Conservation (phyloP, 2,329 filamentous ascomycete genomes). For the Aspergillus proliferans region DNA sequence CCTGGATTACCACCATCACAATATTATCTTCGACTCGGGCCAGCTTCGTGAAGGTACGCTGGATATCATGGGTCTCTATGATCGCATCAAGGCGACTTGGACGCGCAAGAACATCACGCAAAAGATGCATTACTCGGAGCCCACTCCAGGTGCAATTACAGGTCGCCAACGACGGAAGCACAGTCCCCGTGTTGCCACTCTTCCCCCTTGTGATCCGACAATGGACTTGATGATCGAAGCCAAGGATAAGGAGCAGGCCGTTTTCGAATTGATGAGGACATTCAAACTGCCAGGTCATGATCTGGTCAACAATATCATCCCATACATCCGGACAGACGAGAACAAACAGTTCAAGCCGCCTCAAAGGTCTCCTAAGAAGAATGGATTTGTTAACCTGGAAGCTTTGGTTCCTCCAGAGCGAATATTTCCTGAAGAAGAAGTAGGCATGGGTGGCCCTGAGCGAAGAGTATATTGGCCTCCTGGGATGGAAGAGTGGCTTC, state of each 20-base stretch:
- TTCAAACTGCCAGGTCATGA: conserved; percentile 79
- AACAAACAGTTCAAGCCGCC: conserved; percentile 52
- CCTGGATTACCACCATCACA: conserved; percentile 91
- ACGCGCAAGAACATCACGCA: conserved; percentile 74
- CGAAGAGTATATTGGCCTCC: conserved; percentile 83
- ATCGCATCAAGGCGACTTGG: conserved; percentile 79
- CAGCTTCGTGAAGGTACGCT: conserved; percentile 74
- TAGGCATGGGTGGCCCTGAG: conserved; percentile 80
- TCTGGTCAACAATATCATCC: conserved; percentile 68
- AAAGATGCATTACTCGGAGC: conserved; percentile 97
- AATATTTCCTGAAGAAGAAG: conserved; percentile 59
- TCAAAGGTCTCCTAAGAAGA: conserved; percentile 42
- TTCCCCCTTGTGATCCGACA: conserved; percentile 73
- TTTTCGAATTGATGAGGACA: conserved; percentile 86
- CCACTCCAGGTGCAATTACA: conserved; percentile 68
- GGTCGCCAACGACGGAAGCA: conserved; percentile 76
- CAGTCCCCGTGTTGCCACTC: conserved; percentile 66
- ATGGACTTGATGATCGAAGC: conserved; percentile 99
- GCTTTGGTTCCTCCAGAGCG: conserved; percentile 37
- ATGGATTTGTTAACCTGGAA: conserved; percentile 34
- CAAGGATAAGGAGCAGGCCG: conserved; percentile 95
- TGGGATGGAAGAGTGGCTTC: conserved; percentile 84
- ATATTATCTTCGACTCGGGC: conserved; percentile 74
- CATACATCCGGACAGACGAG: conserved; percentile 70
- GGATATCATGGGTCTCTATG: conserved; percentile 70